Evolutionary conservation across 2,329 filamentous ascomycete genomes (phyloP).

Genomic region (Neurospora crassa): DNA sequence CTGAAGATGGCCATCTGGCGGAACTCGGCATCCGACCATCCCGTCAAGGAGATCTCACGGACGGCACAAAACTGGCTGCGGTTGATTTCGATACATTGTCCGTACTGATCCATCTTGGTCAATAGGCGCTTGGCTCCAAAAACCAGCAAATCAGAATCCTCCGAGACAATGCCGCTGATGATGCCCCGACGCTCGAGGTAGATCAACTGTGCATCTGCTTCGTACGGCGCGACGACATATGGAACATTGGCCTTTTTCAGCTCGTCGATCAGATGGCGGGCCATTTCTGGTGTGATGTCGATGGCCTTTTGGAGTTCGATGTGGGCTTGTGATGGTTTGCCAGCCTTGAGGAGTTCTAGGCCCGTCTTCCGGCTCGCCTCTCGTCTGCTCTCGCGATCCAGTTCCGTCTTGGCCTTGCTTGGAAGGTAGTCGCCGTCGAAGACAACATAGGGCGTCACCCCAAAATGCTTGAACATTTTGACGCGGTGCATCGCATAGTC

Average conservation of each 20-base stretch:
- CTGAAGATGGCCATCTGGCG: constrained; percentile 93
- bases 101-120: constrained; percentile 90
- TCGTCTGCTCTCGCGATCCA: constrained; percentile 62
- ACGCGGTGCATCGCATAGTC: constrained; percentile 86
- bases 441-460: constrained; percentile 86
- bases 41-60: constrained; percentile 77
- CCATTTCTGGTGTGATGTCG: constrained; percentile 95
- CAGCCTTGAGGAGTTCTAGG: constrained; percentile 69
- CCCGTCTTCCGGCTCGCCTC: constrained; percentile 69
- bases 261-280: constrained; percentile 80
- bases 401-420: constrained; percentile 84
- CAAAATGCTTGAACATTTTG: constrained; percentile 88
- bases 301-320: constrained; percentile 89
- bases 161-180: constrained; percentile 81
- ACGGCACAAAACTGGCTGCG: constrained; percentile 82
- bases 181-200: constrained; percentile 83
- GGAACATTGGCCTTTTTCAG: constrained; percentile 70
- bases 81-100: constrained; percentile 86
- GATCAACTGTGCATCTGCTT: constrained; percentile 93
- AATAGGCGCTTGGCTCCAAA: constrained; percentile 86
- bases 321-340: constrained; percentile 71
- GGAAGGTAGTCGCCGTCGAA: constrained; percentile 95
- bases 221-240: constrained; percentile 92
- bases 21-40: constrained; percentile 88
- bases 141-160: constrained; percentile 92